phyloP scores from a whole-genome alignment of 2,329 filamentous ascomycete genomes.

The Microsporum ferrugineum region DNA sequence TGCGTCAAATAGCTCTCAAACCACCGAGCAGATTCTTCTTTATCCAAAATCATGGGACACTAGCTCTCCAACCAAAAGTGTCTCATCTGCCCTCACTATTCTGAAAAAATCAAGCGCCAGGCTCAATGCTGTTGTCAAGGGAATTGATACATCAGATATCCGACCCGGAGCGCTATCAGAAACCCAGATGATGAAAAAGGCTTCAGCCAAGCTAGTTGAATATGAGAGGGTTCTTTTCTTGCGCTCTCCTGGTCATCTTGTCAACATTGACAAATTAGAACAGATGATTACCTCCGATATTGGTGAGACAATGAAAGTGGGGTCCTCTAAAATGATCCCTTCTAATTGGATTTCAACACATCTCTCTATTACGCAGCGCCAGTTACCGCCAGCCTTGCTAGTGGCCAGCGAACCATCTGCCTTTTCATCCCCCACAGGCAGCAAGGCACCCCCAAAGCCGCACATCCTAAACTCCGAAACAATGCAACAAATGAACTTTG shows the following conservation, averaged over 20 bases:
- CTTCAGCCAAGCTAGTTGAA: constrained; percentile 29
- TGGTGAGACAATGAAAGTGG: not conserved
- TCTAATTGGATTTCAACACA: constrained; percentile 8
- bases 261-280: constrained; percentile 31
- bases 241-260: constrained; percentile 30
- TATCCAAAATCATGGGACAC: constrained; percentile 38
- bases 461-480: constrained; percentile 7
- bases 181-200: constrained; percentile 14
- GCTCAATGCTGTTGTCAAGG: constrained; percentile 32
- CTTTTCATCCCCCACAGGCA: not conserved
- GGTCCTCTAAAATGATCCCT: not conserved
- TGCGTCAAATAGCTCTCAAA: constrained; percentile 23
- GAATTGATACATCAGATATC: constrained; percentile 28
- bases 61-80: constrained; percentile 18
- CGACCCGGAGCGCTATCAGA: constrained; percentile 10
- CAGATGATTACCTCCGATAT: constrained; percentile 24
- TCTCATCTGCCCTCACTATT: constrained; percentile 26
- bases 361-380: not conserved
- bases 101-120: constrained; percentile 30
- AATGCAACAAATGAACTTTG: constrained; percentile 7
- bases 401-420: not conserved
- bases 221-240: constrained; percentile 37
- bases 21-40: constrained; percentile 35
- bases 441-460: not conserved
- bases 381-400: constrained; percentile 11